phyloP scores from a whole-genome alignment of 2,329 filamentous ascomycete genomes.

The Aspergillus viridinutans region DNA sequence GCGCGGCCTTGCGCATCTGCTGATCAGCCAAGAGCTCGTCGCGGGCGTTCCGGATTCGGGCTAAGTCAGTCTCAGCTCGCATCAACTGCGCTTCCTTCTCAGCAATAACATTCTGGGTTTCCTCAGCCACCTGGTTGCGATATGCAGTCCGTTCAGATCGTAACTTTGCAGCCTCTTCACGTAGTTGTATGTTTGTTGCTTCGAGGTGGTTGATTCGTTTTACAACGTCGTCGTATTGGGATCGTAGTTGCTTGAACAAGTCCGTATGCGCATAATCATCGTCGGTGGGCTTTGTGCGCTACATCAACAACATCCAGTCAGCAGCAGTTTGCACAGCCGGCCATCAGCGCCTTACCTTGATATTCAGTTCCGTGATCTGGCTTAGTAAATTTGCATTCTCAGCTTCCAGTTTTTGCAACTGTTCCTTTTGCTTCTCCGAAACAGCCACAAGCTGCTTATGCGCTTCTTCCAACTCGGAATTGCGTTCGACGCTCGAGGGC shows the following conservation, averaged over 20 bases:
- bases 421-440: conserved; percentile 79
- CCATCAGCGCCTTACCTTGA: conserved; percentile 42
- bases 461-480: conserved; percentile 68
- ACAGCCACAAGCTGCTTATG: conserved; percentile 74
- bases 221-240: conserved; percentile 87
- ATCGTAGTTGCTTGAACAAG: conserved; percentile 86
- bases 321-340: not conserved
- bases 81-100: conserved; percentile 81
- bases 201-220: conserved; percentile 89
- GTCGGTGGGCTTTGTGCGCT: conserved; percentile 71
- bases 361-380: conserved; percentile 70
- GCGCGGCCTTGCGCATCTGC: conserved; percentile 69
- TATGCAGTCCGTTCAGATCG: conserved; percentile 81
- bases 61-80: conserved; percentile 76
- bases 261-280: conserved; percentile 93
- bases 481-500: conserved; percentile 49
- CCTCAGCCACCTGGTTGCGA: conserved; percentile 74
- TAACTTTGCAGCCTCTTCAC: conserved; percentile 78
- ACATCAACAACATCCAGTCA: conserved; percentile 5
- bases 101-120: conserved; percentile 65
- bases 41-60: conserved; percentile 74
- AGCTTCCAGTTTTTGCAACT: conserved; percentile 71
- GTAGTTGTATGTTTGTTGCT: conserved; percentile 77
- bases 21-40: conserved; percentile 84
- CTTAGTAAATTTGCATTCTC: conserved; percentile 72